Evolutionary conservation across 2,329 filamentous ascomycete species (phyloP).

Genomic region (Chrysoporthe cubensis): DNA sequence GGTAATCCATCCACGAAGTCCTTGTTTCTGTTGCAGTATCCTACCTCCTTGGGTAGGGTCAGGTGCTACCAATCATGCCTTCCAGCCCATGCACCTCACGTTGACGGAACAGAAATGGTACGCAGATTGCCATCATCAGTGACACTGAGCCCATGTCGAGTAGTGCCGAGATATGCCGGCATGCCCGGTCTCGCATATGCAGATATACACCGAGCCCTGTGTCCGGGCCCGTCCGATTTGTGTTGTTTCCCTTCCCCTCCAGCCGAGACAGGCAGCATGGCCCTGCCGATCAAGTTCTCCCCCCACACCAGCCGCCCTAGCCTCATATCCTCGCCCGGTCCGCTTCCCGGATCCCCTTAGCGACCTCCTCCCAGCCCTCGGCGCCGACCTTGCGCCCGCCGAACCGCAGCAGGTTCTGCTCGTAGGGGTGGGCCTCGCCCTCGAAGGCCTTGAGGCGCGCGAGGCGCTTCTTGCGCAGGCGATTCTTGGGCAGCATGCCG

Average conservation of each 20-base stretch:
- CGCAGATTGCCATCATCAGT: not conserved
- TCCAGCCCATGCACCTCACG: not conserved
- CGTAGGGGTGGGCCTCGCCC: slow-evolving; percentile 88
- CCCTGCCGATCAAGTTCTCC: not conserved
- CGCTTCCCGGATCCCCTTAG: slow-evolving; percentile 53
- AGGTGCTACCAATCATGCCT: not conserved
- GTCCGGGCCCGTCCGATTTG: not conserved
- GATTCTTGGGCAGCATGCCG: slow-evolving; percentile 98
- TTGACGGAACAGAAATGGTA: not conserved
- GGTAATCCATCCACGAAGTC: not conserved
- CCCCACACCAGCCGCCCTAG: not conserved
- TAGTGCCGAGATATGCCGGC: not conserved
- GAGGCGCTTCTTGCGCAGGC: slow-evolving; percentile 84
- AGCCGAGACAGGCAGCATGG: too few relatives aligned
- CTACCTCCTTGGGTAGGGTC: not conserved
- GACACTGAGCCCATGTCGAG: not conserved
- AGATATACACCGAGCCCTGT: slow-evolving; percentile 3
- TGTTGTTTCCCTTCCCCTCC: not conserved
- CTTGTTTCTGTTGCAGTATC: not conserved
- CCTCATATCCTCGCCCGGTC: slow-evolving; percentile 54
- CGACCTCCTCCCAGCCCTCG: slow-evolving; percentile 57
- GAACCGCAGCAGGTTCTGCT: slow-evolving; percentile 80
- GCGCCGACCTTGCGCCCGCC: slow-evolving; percentile 60
- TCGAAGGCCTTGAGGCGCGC: slow-evolving; percentile 94
- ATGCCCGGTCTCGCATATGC: slow-evolving; percentile 8